Evolutionary conservation across 2,329 filamentous ascomycete genomes (phyloP).

Genomic region (Beauveria australis): DNA sequence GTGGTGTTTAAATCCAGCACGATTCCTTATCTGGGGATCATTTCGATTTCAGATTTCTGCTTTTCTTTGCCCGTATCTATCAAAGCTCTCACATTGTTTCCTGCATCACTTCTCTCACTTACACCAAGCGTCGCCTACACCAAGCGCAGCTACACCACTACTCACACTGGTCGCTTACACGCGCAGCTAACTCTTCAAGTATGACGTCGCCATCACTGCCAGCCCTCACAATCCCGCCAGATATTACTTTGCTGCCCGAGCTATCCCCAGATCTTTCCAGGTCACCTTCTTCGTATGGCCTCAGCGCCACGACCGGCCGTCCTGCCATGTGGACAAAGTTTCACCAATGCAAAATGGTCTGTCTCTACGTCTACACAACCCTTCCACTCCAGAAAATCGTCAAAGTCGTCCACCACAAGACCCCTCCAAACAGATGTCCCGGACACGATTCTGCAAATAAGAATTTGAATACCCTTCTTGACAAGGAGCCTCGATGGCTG

Average conservation of each 20-base stretch:
- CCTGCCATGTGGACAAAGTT: conserved; percentile 49
- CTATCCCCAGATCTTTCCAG: neutral
- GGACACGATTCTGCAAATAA: conserved; percentile 51
- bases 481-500: conserved; percentile 51
- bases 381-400: conserved; percentile 43
- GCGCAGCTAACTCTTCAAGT: neutral
- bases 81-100: neutral
- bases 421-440: conserved; percentile 30
- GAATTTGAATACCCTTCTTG: conserved; percentile 46
- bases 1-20: neutral
- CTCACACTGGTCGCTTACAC: neutral
- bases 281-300: conserved; percentile 21
- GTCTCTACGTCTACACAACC: conserved; percentile 50
- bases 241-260: neutral
- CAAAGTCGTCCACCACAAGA: conserved; percentile 33
- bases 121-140: neutral
- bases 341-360: conserved; percentile 43
- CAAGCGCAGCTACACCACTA: neutral
- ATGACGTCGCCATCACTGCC: neutral
- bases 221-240: neutral
- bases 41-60: neutral
- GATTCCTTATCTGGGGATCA: neutral
- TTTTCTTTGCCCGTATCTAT: neutral
- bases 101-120: neutral
- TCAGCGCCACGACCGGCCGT: conserved; percentile 33